Conservation (phyloP, 306 rosid species). For the Castanea sativa region DNA sequence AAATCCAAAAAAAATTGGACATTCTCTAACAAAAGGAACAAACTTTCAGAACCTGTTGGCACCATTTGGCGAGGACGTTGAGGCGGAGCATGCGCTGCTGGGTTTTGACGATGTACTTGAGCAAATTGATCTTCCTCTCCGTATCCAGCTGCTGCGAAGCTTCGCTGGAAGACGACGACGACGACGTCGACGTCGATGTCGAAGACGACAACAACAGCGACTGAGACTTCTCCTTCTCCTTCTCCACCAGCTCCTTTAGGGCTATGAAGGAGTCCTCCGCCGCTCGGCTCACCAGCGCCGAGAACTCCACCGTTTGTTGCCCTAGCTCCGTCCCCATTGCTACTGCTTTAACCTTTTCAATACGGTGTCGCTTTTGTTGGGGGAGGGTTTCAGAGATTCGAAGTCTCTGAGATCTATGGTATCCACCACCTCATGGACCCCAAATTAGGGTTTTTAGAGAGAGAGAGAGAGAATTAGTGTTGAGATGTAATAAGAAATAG, state of each 20-base stretch:
- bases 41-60: slow-evolving; percentile 63
- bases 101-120: slow-evolving; percentile 84
- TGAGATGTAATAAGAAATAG: too few relatives aligned
- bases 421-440: slow-evolving; percentile 9
- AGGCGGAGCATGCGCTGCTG: slow-evolving; percentile 97
- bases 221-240: slow-evolving; percentile 36
- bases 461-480: not conserved
- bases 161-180: slow-evolving; percentile 34
- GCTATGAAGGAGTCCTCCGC: slow-evolving; percentile 79
- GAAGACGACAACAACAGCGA: slow-evolving; percentile 11
- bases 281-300: slow-evolving; percentile 71
- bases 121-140: slow-evolving; percentile 77
- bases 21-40: not conserved
- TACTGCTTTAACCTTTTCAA: too few relatives aligned
- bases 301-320: slow-evolving; percentile 91
- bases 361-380: too few relatives aligned
- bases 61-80: slow-evolving; percentile 94
- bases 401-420: too few relatives aligned
- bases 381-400: too few relatives aligned
- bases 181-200: not conserved
- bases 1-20: not conserved
- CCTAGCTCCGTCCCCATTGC: slow-evolving; percentile 87
- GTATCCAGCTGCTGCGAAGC: slow-evolving; percentile 54
- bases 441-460: slow-evolving; percentile 16
- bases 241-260: slow-evolving; percentile 81